Base-by-base conservation (phyloP, 805 yeast genomes). In the Monosporozyma yasuniensis region DNA sequence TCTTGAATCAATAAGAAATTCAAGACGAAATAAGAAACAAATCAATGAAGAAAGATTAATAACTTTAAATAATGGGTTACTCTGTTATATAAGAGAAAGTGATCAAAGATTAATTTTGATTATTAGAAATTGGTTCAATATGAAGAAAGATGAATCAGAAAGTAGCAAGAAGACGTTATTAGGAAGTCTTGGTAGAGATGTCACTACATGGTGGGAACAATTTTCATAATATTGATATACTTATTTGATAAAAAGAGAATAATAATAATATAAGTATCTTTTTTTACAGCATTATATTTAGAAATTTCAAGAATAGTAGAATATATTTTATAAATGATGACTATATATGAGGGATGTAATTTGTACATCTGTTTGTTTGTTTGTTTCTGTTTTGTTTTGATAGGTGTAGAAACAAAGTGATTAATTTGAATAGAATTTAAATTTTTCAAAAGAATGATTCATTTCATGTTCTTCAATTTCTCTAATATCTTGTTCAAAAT, bases 391-490 rank as follows among this genome's bases (percentile, higher is more conserved):
- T 38, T 10, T 12, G 11, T 39, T 39, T 19, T 39, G 25, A 6
- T 32, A 12, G n/a, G 11, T 32, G 35, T 14, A 12, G 7, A 12
- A 5, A 16, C 12, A 37, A 30, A 12, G 16, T 39, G 14, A 9
- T 47, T 35, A 48, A n/a, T 34, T 16, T 28, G 50, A 52, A 42
- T 46, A 61, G 42, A 51, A 53, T 34, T 47, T 51, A 39, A 52
- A 63, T 34, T 57, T 58, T 1, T 57, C 60, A 44, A 57, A 63
- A 4, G 54, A 53, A 23, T 52, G 43, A 12, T 57, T 52, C 18
- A 61, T 47, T 57, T 82, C 85, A 61, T 83, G 84, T 21, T 72
- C 77, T 55, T 80, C 83, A 42, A 83, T 73, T 57, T 80, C 86
- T 25, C 67, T 71, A 46, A 79, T 63, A 1, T 83, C 86, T 3